These are phyloP conservation scores for Rubus parviflorus DNA, from an alignment of 306 rosid species.

Conservation along the genomic window DNA sequence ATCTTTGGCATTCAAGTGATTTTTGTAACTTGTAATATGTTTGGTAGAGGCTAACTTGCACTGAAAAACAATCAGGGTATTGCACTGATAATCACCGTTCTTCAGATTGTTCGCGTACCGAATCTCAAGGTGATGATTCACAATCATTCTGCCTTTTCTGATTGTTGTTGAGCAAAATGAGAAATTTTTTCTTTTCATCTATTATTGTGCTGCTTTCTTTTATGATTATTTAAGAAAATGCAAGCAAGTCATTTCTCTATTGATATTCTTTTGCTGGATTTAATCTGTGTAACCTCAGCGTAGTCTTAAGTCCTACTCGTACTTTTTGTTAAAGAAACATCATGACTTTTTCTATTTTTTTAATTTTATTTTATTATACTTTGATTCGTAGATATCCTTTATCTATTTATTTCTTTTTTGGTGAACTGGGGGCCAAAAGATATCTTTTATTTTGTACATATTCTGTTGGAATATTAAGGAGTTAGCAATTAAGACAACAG, in stretches of 20 bases:
- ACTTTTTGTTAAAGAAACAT: not conserved
- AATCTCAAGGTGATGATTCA: slow-evolving; percentile 85
- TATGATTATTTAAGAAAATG: not conserved
- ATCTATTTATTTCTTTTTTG: not conserved
- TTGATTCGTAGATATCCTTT: not conserved
- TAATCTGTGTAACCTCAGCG: not conserved
- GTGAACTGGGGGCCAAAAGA: not conserved
- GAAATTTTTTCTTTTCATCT: not conserved
- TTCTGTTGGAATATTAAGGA: not conserved
- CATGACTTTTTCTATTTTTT: not conserved
- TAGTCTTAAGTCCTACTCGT: not conserved
- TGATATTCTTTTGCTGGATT: not conserved
- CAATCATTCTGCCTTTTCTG: not conserved
- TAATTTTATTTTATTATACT: not conserved
- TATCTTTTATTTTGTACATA: not conserved
- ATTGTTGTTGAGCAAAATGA: not conserved
- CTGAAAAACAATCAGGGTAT: slow-evolving; percentile 59
- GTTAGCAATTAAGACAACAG: not conserved
- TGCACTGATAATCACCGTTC: slow-evolving; percentile 90
- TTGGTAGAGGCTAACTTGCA: slow-evolving; percentile 19
- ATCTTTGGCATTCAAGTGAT: not conserved
- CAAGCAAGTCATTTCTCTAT: not conserved
- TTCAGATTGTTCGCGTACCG: slow-evolving; percentile 93
- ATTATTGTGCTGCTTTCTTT: not conserved
- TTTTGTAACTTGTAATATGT: not conserved